Percentiles rank a stretch among this genome's conserved stretches.
Conservation (phyloP, 768 basidiomycete genomes). For the Crassisporium funariophilum region DNA sequence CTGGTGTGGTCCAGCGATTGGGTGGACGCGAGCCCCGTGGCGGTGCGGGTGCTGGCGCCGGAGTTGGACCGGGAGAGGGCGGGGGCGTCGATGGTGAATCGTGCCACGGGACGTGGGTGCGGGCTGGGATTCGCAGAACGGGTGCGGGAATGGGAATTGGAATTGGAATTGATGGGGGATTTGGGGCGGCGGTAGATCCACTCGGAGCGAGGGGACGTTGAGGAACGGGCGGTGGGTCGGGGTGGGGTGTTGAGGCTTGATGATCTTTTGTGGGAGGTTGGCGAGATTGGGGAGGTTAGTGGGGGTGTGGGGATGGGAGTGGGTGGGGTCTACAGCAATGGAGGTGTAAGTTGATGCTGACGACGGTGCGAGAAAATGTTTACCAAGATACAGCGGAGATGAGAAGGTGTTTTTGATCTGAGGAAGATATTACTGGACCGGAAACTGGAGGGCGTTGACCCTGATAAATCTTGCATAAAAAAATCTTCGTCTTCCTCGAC, state of each 20-base stretch:
- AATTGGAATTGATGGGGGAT: constrained; percentile 24
- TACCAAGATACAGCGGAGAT: constrained; percentile 9
- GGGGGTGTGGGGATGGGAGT: constrained; percentile 12
- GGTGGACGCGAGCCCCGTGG: too few relatives aligned
- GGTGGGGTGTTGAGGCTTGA: constrained; percentile 25
- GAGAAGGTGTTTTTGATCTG: constrained; percentile 13
- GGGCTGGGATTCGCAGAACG: constrained; percentile 24
- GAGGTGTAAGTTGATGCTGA: neutral
- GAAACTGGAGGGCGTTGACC: constrained; percentile 7
- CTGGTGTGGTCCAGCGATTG: constrained; percentile 4
- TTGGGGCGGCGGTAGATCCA: constrained; percentile 52
- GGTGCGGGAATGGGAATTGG: constrained; percentile 10
- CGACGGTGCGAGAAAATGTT: neutral
- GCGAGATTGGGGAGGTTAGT: constrained; percentile 11
- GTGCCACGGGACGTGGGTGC: constrained; percentile 30
- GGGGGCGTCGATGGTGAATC: constrained; percentile 28
- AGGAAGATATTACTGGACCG: neutral
- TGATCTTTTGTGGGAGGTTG: too few relatives aligned
- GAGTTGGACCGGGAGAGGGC: constrained; percentile 29
- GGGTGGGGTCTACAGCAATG: constrained; percentile 13
- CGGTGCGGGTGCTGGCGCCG: constrained; percentile 19
- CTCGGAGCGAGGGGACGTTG: constrained; percentile 35
- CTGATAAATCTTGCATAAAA: constrained; percentile 17
- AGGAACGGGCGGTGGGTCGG: constrained; percentile 11
- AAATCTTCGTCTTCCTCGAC: constrained; percentile 19